Evolutionary conservation across 257 asterid species (phyloP).

Genomic region (Jasminum sambac): DNA sequence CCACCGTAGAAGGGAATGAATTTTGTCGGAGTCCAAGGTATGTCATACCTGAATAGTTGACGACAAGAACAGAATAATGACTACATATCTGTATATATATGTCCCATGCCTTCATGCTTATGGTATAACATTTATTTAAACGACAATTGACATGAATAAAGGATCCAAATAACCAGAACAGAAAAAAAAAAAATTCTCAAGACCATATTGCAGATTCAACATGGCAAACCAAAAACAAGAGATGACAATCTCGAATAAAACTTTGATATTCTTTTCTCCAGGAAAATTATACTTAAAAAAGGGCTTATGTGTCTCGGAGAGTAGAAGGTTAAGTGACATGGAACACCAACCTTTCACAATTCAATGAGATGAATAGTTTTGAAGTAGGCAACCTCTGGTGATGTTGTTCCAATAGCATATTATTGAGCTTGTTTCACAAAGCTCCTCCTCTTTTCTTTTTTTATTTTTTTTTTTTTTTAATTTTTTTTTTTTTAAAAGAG

Average conservation of each 20-base stretch:
- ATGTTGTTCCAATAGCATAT: neutral
- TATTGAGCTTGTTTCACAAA: too few species aligned
- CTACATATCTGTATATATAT: too few species aligned
- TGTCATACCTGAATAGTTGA: conserved; percentile 62
- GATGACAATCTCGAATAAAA: neutral
- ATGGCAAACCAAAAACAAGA: neutral
- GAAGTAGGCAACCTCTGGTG: neutral
- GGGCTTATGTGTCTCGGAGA: neutral
- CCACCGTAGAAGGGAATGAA: conserved; percentile 97
- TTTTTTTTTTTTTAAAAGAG: too few species aligned
- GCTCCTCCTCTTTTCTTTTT: too few species aligned
- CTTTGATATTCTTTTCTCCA: neutral
- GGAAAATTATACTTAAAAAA: neutral
- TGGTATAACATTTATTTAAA: neutral
- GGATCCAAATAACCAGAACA: neutral
- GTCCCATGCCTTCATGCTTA: conserved; percentile 2
- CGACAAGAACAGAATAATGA: conserved; percentile 1
- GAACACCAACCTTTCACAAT: conserved; percentile 2
- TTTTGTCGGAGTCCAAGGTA: conserved; percentile 93
- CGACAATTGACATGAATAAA: neutral
- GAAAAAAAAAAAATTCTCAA: neutral
- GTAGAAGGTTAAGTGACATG: neutral
- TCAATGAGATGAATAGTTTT: neutral
- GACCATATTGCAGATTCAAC: neutral
- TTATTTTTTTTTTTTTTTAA: too few species aligned